Evolutionary conservation across 176 grass and related monocot genomes (phyloP).

Genomic region (Microstegium vimineum): DNA sequence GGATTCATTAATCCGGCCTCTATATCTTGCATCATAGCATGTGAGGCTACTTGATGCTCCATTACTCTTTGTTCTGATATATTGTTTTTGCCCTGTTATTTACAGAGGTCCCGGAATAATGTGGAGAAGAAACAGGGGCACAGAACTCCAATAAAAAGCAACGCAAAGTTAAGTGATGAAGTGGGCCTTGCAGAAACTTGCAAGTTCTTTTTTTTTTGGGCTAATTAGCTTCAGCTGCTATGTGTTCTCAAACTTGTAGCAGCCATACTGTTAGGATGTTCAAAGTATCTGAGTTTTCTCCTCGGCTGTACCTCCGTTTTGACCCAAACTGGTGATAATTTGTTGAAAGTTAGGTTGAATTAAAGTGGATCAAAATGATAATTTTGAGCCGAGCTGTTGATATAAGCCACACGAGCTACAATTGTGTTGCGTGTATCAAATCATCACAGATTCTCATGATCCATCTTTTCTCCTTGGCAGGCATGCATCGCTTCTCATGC

Average conservation of each 20-base stretch:
- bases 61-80: neutral
- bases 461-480: too few species aligned
- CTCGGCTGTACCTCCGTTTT: neutral
- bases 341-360: neutral
- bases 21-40: too few species aligned
- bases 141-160: constrained; percentile 45
- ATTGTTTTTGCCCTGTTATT: neutral
- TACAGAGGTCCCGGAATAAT: constrained; percentile 46
- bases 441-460: too few species aligned
- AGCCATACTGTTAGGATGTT: neutral
- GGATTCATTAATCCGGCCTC: too few species aligned
- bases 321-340: neutral
- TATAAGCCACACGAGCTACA: too few species aligned
- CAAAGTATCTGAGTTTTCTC: neutral
- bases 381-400: neutral
- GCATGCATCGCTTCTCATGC: too few species aligned
- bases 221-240: neutral
- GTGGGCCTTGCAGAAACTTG: neutral
- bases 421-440: too few species aligned
- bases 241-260: neutral
- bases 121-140: constrained; percentile 27
- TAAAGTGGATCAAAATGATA: neutral
- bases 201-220: neutral
- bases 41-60: neutral
- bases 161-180: constrained; percentile 35